Base-by-base conservation (phyloP, 345 rosid genomes). In the Murraya paniculata region DNA sequence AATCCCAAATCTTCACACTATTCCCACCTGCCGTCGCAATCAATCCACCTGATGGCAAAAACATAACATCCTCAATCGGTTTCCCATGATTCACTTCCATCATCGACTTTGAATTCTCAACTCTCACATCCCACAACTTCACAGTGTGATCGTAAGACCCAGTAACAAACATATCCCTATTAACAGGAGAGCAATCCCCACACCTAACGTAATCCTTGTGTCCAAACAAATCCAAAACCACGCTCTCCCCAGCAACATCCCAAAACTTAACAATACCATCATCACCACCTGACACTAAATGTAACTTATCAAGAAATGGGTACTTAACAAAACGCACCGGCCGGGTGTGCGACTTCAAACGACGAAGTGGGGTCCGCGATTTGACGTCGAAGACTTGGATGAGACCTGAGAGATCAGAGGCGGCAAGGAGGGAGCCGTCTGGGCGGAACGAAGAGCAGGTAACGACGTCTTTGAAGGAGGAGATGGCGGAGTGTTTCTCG, bases 61-160 rank as follows among this genome's bases (percentile, higher is more conserved):
- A 94, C 7, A 94, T 85, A 64, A 96, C 95, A 77, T 91, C 98
- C 86, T 96, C 98, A 56, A 96, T 91, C 0, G 99, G 98, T 19
- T 79, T 77, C n/a, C 95, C 98, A 16, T 92, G 97, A 79, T 92
- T 94, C 66, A 96, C 85, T 83, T 92, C 97, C 76, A 90, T 78
- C 9, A 88, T 84, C 0, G 92, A 82, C 80, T 75, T 89, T 25
- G 85, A 81, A 30, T 68, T 83, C 27, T 85, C 90, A 7, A 83
- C 93, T 81, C 97, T 92, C 36, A 88, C 89, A 80, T 96, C 99
- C 98, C 99, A 96, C 50, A 96, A 83, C 84, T 91, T 96, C 59
- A 94, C 94, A 0, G 92, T 89, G 41, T 96, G 99, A 79, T 96
- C 99, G 61, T 96, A 96, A 45, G 99, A 94, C 24, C 99, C 99